These are phyloP conservation scores for Byssoonygena ceratinophila DNA, from an alignment of 2,329 filamentous ascomycete genomes.

Conservation along the genomic window DNA sequence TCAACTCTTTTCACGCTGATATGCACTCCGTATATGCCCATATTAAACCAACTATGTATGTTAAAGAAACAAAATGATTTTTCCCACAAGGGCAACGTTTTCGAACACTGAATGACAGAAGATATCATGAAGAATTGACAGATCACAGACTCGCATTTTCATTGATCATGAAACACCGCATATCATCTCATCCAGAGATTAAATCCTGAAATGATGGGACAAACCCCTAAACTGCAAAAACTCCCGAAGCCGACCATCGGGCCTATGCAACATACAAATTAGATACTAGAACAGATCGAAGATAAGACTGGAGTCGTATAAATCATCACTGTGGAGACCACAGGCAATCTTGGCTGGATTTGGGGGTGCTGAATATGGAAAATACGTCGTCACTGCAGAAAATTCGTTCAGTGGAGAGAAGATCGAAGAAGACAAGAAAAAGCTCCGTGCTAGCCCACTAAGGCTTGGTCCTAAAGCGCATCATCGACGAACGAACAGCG, in stretches of 20 bases:
- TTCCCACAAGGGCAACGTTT: too few species aligned
- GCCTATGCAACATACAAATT: background rate
- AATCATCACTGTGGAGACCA: background rate
- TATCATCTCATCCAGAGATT: background rate
- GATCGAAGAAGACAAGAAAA: background rate
- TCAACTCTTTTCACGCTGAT: too few species aligned
- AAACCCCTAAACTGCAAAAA: background rate
- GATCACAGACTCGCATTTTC: background rate
- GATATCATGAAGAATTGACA: background rate
- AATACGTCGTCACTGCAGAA: background rate
- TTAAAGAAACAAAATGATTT: background rate
- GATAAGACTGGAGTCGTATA: background rate
- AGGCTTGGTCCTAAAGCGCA: too few species aligned
- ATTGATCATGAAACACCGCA: slow-evolving; percentile 1
- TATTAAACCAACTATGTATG: background rate
- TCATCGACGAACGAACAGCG: slow-evolving; percentile 33
- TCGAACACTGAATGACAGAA: too few species aligned
- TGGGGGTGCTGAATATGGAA: background rate
- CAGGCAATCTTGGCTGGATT: background rate
- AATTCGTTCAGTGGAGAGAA: background rate
- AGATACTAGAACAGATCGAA: background rate
- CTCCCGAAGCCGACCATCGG: background rate
- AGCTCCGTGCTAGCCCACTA: too few species aligned
- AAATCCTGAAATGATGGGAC: background rate
- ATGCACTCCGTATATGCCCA: too few species aligned